Percentiles rank a stretch among this genome's conserved stretches.
These are phyloP conservation scores for Xerocomus brunneocitrinus DNA, from an alignment of 768 basidiomycete genomes.

Conservation along the genomic window DNA sequence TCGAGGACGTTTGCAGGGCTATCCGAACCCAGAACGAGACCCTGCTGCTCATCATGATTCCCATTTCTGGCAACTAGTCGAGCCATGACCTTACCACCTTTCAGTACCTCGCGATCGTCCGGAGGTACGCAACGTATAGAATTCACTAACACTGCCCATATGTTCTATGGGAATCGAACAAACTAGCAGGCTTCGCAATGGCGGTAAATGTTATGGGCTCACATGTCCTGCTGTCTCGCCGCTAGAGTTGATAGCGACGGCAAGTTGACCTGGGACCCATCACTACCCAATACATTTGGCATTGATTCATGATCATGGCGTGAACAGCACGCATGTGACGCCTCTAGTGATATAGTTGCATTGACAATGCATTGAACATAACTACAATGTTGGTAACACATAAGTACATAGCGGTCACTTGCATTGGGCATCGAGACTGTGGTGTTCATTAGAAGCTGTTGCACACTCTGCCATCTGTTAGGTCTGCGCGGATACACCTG, in stretches of 20 bases:
- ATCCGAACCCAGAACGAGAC: not conserved
- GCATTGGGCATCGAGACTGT: no score
- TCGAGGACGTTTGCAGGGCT: not conserved
- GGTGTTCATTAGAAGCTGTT: no score
- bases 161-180: not conserved
- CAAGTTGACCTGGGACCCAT: not conserved
- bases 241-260: not conserved
- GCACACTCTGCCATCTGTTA: no score
- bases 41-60: not conserved
- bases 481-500: no score
- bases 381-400: no score
- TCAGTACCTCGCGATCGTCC: not conserved
- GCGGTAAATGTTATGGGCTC: not conserved
- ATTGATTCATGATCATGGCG: no score
- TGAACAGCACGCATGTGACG: no score
- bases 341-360: no score
- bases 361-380: no score
- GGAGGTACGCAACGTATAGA: not conserved
- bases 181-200: not conserved
- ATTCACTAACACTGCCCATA: not conserved
- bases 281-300: no score
- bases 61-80: not conserved
- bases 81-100: not conserved
- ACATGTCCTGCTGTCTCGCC: not conserved
- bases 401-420: no score